Conservation (phyloP, 495 filamentous ascomycete species). For the Aspergillus nidulans region DNA sequence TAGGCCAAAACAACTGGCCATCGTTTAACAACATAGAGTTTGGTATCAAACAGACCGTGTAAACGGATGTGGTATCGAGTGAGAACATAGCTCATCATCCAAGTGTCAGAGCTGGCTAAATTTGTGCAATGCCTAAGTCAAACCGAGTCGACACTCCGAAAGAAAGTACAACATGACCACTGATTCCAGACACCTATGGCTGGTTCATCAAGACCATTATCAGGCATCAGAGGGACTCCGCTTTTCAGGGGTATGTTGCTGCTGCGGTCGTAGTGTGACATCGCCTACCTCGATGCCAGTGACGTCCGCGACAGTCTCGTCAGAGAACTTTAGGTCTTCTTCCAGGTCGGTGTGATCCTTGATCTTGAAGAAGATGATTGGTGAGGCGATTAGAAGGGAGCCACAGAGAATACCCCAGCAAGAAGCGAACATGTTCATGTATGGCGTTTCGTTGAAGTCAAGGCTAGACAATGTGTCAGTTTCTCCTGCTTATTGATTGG, state of each 20-base stretch:
- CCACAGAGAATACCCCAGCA: conserved; percentile 72
- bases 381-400: conserved; percentile 68
- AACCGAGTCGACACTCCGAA: neutral
- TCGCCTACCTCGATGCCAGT: conserved; percentile 17
- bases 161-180: conserved; percentile 2
- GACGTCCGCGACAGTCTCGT: conserved; percentile 58
- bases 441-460: conserved; percentile 61
- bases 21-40: neutral
- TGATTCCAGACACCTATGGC: conserved; percentile 3
- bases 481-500: neutral
- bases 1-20: neutral
- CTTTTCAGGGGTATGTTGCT: conserved; percentile 16
- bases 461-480: conserved; percentile 28
- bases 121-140: neutral
- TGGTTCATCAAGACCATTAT: conserved; percentile 1
- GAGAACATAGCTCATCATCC: no score
- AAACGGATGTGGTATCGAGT: neutral
- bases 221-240: neutral
- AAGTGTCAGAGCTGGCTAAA: neutral
- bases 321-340: conserved; percentile 76
- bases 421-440: conserved; percentile 57
- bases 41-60: neutral
- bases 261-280: conserved; percentile 1
- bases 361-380: conserved; percentile 75
- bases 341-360: conserved; percentile 67